Base-by-base conservation (phyloP, 106 monocot genomes). In the Platanthera zijinensis region DNA sequence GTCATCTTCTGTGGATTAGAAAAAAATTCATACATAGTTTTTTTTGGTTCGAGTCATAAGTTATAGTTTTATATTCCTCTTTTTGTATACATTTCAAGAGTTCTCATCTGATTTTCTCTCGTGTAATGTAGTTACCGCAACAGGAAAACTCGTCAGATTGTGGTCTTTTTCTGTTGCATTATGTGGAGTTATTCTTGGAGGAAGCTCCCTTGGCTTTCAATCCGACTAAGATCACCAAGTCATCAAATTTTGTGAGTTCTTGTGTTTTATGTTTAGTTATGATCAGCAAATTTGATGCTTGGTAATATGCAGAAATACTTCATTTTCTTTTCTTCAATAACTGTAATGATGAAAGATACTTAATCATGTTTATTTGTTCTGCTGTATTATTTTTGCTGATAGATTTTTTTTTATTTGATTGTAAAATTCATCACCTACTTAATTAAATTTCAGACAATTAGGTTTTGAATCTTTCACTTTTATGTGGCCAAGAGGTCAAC, bases 91-190 rank as follows among this genome's bases (percentile, higher is more conserved):
- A 15, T 46, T 30, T 7, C 69, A 2, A 70, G 8, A 70, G 14
- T 48, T 9, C 70, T 47, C 6, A 47, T 70, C 70, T 70, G 52
- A 51, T 73, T 59, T 74, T 73, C 57, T 71, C 63, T 10, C 73
- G 6, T 73, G 75, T 59, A 46, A 64, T 64, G 28, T 73, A 90
- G 89, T 80, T 90, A 71, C 89, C 89, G 17, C 89, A 90, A 66
- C 89, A 90, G 61, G 86, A 90, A 66, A 86, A 90, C 76, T 77
- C 81, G 53, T 90, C 78, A 72, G 89, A 90, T 62, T 90, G 89
- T 70, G 89, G 89, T n/a, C 82, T 90, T 46, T 90, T 90, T 53
- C 76, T 90, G 71, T 86, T 90, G 48, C 89, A 90, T 22, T 90
- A 84, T 52, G 86, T 90, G 45, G 89, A 90, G 75, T 75, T 90